Percentiles rank a stretch among this genome's conserved stretches.
These are phyloP conservation scores for Phlebiopsis flavidoalba DNA, from an alignment of 768 basidiomycete genomes.

Conservation along the genomic window DNA sequence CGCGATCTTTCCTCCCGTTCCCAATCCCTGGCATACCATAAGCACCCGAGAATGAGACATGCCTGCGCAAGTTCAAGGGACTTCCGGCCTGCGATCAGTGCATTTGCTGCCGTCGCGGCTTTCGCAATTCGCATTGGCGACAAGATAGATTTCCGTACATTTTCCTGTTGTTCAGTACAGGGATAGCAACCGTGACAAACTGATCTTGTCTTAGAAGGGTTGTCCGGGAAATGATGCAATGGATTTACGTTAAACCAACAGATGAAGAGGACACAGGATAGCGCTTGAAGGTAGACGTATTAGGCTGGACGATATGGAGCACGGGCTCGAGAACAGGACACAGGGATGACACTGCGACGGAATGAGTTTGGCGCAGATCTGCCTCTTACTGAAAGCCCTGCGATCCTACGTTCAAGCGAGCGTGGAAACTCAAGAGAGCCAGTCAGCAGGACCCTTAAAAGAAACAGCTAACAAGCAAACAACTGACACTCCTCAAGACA, in stretches of 20 bases:
- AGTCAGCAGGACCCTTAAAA: background rate
- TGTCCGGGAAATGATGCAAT: background rate
- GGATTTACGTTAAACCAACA: conserved; percentile 57
- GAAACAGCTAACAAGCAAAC: background rate
- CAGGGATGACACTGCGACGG: conserved; percentile 67
- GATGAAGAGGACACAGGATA: conserved; percentile 92
- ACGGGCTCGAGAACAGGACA: conserved; percentile 77
- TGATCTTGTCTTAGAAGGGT: conserved; percentile 21
- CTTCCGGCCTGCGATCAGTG: conserved; percentile 59
- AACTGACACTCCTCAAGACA: conserved; percentile 85
- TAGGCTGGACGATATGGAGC: conserved; percentile 77
- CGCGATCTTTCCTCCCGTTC: conserved; percentile 88
- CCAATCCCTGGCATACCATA: conserved; percentile 75
- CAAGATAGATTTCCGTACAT: conserved; percentile 82
- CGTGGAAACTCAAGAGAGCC: conserved; percentile 54
- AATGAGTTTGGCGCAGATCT: conserved; percentile 50
- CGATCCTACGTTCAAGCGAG: conserved; percentile 58
- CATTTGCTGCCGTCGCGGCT: conserved; percentile 76
- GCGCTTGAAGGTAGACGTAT: conserved; percentile 70
- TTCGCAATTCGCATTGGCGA: conserved; percentile 89
- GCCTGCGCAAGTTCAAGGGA: conserved; percentile 89
- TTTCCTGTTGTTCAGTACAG: conserved; percentile 76
- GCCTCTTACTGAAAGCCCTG: background rate
- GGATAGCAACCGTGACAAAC: conserved; percentile 86
- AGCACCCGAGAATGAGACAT: conserved; percentile 81